Evolutionary conservation across 2,329 filamentous ascomycete genomes (phyloP), one percentile per base, ranked within the genome.

Genomic region (Claviceps quebecensis): DNA sequence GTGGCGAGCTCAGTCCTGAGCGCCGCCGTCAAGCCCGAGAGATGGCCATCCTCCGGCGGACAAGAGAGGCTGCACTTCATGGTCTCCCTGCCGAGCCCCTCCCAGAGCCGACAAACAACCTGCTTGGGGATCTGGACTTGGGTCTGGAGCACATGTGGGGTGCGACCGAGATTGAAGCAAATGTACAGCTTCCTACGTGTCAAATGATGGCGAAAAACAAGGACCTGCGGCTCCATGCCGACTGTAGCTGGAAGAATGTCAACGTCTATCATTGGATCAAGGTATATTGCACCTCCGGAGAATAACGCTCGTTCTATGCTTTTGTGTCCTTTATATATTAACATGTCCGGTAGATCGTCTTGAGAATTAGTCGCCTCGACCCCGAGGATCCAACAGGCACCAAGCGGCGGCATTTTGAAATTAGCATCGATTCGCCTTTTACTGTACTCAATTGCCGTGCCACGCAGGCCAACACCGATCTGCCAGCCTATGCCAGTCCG

Each of bases 201-300:
- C 81, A 87, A 58, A 83, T 84, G 62, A 90, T 94, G 84, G 80
- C 85, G 22, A 85, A 83, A 60, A 83, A 90, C 61, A 77, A 76
- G 63, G 66, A 66, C 8, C 52, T 78, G 39, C 77, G 80, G 54
- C 69, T 96, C 53, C 85, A 95, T 64, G 91, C 91, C 50, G 89
- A 95, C 63, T 95, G 88, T 51, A 95, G 88, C 52, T 95, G 91
- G 74, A 86, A 88, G 62, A 94, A 94, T 56, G 91, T 95, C 49
- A 87, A 93, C 60, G 89, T 96, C 50, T 88, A 87, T 64, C 90
- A 96, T 65, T 95, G 89, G 89, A 95, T 96, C 66, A 95, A 95
- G 79, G 87, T 88, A 70, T 9, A 56, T 13, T n/a, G 26, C 19
- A 23, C 23, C 2, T 17, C 3, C 16, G 4, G 3, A n/a, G 5